Evolutionary conservation across 2,329 filamentous ascomycete species (phyloP).

Genomic region (Fusarium solani-melongenae): DNA sequence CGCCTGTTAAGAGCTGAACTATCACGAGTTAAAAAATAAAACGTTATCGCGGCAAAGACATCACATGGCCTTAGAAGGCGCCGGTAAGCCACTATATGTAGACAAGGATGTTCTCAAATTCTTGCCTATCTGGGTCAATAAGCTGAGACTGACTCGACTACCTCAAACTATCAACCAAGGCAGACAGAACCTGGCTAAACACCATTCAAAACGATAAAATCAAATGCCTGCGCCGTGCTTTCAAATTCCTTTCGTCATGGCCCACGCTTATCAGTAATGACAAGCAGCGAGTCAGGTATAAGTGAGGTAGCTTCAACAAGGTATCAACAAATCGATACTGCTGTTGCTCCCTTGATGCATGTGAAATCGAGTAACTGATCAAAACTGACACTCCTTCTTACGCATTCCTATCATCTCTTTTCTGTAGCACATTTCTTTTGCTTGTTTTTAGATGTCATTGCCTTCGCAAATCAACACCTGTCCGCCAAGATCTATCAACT

Average conservation of each 20-base stretch:
- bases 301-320: conserved; percentile 17
- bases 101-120: not conserved
- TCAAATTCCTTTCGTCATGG: conserved; percentile 12
- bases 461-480: conserved; percentile 1
- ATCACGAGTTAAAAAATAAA: not conserved
- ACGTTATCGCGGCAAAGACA: not conserved
- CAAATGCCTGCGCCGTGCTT: conserved; percentile 31
- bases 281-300: not conserved
- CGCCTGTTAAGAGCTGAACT: not conserved
- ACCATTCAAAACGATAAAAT: conserved; percentile 14
- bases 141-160: not conserved
- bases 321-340: conserved; percentile 28
- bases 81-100: not conserved
- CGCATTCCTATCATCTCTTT: conserved; percentile 17
- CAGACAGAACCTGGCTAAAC: not conserved
- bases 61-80: conserved; percentile 6
- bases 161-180: not conserved
- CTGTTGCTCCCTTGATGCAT: conserved; percentile 30
- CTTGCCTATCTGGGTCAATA: conserved; percentile 23
- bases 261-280: not conserved
- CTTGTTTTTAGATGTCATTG: conserved; percentile 14
- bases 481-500: not conserved
- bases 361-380: conserved; percentile 28
- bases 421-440: conserved; percentile 3
- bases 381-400: conserved; percentile 35